Percentiles rank a stretch among this genome's conserved stretches.
These are phyloP conservation scores for Collybia mongolica DNA, from an alignment of 768 basidiomycete genomes.

Conservation along the genomic window DNA sequence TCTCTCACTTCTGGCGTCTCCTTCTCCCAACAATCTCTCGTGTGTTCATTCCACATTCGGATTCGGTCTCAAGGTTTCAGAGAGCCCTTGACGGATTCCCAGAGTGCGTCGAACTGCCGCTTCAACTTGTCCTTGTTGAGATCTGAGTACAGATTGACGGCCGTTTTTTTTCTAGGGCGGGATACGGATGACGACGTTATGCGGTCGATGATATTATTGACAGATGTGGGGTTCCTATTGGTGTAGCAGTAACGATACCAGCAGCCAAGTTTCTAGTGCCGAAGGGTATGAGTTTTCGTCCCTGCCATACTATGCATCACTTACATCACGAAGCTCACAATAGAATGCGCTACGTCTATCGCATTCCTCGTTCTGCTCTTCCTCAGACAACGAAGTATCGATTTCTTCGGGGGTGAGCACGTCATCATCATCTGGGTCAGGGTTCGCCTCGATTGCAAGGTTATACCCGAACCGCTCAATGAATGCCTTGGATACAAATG, in stretches of 20 bases:
- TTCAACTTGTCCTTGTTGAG: background rate
- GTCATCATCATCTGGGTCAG: too few species aligned
- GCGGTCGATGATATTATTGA: background rate
- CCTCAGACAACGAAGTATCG: background rate
- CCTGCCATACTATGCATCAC: background rate
- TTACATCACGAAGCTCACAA: background rate
- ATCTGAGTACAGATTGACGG: background rate
- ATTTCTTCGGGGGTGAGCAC: background rate
- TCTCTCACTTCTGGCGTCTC: background rate
- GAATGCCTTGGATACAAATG: background rate
- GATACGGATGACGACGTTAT: background rate
- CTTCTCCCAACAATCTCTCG: background rate
- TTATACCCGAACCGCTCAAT: background rate
- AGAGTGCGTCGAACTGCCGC: background rate
- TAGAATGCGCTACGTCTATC: background rate
- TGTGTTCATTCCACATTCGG: background rate
- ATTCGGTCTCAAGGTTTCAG: background rate
- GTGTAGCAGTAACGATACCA: background rate
- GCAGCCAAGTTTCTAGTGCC: background rate
- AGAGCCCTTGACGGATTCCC: background rate
- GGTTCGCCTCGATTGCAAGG: background rate
- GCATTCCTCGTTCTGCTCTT: background rate
- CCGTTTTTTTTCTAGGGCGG: background rate
- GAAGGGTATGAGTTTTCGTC: background rate
- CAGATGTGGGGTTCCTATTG: background rate